Evolutionary conservation across 306 rosid genomes (phyloP).

Genomic region (Dalbergia oliveri): DNA sequence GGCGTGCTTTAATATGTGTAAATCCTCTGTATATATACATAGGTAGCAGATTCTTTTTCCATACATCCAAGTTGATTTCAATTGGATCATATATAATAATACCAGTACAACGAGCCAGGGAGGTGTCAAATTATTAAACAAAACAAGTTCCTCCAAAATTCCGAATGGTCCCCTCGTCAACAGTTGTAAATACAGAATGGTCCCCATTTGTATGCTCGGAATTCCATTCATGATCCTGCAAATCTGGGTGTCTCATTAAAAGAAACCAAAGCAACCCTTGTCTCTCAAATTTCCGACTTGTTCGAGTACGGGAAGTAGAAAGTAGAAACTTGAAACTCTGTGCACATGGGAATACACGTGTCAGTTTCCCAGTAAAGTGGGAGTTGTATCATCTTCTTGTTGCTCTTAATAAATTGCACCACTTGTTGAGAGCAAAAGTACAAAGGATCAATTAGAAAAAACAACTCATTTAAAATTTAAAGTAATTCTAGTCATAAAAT

Average conservation of each 20-base stretch:
- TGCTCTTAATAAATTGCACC: not conserved
- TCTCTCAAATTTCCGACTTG: slow-evolving; percentile 46
- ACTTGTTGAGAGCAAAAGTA: not conserved
- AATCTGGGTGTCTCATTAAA: slow-evolving; percentile 64
- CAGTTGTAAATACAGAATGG: slow-evolving; percentile 14
- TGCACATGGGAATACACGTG: slow-evolving; percentile 43
- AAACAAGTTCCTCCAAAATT: not conserved
- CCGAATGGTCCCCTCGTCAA: slow-evolving; percentile 2
- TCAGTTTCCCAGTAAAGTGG: slow-evolving; percentile 17
- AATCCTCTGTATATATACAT: no score
- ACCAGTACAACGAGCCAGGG: no score
- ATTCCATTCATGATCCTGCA: slow-evolving; percentile 8
- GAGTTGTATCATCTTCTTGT: not conserved
- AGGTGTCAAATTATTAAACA: no score
- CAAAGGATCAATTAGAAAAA: not conserved
- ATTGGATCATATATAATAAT: no score
- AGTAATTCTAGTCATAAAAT: no score
- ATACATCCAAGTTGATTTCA: not conserved
- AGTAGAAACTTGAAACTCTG: slow-evolving; percentile 3
- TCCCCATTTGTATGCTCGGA: slow-evolving; percentile 46
- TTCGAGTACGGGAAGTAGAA: slow-evolving; percentile 21
- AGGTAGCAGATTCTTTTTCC: not conserved
- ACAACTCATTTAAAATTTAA: no score
- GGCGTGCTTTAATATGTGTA: no score
- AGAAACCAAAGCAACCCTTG: slow-evolving; percentile 62